A percentile compares a stretch with the other conserved stretches of the same genome.
Evolutionary conservation across 192 early-diverging fungal genomes (phyloP).

Genomic region (Rhizoclosmatium sp.): DNA sequence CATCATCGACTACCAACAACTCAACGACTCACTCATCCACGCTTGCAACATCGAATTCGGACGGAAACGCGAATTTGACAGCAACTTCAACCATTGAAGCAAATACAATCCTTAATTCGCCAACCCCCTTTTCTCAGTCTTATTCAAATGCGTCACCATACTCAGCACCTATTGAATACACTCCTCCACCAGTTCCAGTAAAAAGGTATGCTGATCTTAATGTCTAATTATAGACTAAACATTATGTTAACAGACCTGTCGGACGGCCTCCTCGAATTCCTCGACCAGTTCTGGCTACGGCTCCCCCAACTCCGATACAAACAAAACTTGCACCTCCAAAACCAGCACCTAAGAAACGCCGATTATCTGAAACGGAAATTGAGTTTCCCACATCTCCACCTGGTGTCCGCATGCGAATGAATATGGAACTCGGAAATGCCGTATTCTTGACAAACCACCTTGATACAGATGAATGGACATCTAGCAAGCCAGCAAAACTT

Average conservation of each 20-base stretch:
- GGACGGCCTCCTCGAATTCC: not conserved
- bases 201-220: too few species aligned
- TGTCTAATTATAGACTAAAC: too few species aligned
- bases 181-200: not conserved
- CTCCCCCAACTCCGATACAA: not conserved
- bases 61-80: too few species aligned
- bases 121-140: not conserved
- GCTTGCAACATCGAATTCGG: too few species aligned
- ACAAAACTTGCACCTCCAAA: not conserved
- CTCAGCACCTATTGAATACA: not conserved
- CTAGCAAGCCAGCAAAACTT: not conserved
- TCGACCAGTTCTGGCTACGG: not conserved
- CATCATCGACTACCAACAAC: too few species aligned
- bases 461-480: not conserved
- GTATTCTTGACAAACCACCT: not conserved
- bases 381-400: conserved; percentile 8
- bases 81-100: not conserved
- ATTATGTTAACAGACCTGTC: not conserved
- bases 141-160: too few species aligned
- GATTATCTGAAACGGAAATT: not conserved
- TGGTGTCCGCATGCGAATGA: not conserved
- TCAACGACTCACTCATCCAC: too few species aligned
- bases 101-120: not conserved
- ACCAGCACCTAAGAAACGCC: not conserved
- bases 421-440: conserved; percentile 16